A percentile compares a stretch with the other conserved stretches of the same genome.
Evolutionary conservation across 495 filamentous ascomycete species (phyloP).

Genomic region (Neurospora sublineolata): DNA sequence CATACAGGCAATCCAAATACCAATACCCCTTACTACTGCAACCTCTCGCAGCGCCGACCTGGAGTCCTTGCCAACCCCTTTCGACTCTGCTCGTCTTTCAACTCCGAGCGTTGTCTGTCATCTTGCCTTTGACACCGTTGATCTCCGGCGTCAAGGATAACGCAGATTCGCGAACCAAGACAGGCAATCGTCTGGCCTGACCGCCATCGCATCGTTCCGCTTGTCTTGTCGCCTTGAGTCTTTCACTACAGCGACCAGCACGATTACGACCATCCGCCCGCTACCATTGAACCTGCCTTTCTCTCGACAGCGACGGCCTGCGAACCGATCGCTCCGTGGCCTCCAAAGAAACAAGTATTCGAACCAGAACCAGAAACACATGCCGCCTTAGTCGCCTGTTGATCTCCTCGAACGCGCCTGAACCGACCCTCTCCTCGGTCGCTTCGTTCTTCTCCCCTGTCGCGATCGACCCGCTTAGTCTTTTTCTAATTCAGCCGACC

Average conservation of each 20-base stretch:
- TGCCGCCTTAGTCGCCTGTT: slow-evolving; percentile 9
- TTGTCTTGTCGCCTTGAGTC: neutral
- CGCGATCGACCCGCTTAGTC: neutral
- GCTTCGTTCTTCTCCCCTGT: neutral
- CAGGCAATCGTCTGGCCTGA: neutral
- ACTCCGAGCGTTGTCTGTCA: neutral
- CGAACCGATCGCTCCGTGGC: neutral
- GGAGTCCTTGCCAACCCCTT: neutral
- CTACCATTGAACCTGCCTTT: neutral
- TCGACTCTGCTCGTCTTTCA: neutral
- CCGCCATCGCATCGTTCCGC: neutral
- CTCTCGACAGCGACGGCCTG: neutral
- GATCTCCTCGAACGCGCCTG: slow-evolving; percentile 9
- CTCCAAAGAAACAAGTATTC: neutral
- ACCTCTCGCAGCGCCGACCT: neutral
- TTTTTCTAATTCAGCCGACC: neutral
- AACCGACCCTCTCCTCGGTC: slow-evolving; percentile 8
- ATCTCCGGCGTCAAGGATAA: neutral
- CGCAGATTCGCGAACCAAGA: neutral
- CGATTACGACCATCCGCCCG: neutral
- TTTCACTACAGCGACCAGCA: neutral
- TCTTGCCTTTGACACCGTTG: neutral
- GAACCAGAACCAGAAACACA: slow-evolving; percentile 1
- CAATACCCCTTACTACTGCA: neutral
- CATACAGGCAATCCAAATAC: neutral